A percentile compares a stretch with the other conserved stretches of the same genome.
These are phyloP conservation scores for Sicyos baderoa DNA, from an alignment of 306 rosid species.

Conservation along the genomic window DNA sequence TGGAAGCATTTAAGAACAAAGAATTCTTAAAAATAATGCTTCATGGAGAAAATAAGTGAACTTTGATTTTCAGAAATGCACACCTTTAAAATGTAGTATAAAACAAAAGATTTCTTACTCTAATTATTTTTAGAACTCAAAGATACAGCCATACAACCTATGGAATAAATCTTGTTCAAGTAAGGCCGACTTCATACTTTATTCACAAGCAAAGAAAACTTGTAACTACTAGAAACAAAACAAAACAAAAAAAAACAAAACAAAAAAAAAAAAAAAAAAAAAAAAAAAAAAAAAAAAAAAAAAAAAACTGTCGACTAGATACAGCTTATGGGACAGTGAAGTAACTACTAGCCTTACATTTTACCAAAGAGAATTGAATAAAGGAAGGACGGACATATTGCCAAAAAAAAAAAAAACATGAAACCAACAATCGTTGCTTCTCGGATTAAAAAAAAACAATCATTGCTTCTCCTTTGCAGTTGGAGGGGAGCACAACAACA, in stretches of 20 bases:
- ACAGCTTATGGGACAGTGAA: not conserved
- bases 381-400: not conserved
- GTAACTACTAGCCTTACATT: not conserved
- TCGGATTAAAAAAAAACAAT: not conserved
- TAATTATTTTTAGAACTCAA: no score
- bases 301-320: no score
- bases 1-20: conserved; percentile 1
- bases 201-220: not conserved
- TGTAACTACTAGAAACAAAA: not conserved
- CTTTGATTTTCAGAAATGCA: not conserved
- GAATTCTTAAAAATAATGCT: not conserved
- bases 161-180: no score
- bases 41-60: not conserved
- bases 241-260: no score
- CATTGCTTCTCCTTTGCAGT: not conserved
- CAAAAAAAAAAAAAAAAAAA: no score
- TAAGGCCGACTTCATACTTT: not conserved
- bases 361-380: not conserved
- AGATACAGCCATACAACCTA: no score
- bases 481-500: not conserved
- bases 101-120: not conserved
- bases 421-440: not conserved
- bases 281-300: no score
- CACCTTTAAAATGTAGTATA: not conserved
- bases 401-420: not conserved